Conservation (phyloP, 2,329 filamentous ascomycete species). For the Bipolaris bicolor region DNA sequence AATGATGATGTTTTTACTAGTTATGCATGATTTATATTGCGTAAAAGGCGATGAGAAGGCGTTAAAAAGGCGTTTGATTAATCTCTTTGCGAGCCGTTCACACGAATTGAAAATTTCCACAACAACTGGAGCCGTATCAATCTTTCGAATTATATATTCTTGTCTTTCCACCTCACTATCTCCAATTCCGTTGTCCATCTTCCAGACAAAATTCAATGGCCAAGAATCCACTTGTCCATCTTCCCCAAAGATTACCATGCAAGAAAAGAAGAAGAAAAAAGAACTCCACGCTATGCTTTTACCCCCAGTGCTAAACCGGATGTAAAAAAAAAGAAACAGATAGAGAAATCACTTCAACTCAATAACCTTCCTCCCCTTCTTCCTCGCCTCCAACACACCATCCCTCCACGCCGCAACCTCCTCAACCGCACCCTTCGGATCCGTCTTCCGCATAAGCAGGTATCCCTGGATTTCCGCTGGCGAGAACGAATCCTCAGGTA, state of each 20-base stretch:
- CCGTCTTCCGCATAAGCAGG: conserved; percentile 14
- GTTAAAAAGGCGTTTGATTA: not conserved
- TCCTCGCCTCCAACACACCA: conserved; percentile 11
- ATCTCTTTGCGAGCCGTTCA: not conserved
- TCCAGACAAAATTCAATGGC: no score
- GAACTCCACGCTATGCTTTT: no score
- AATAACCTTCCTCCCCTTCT: conserved; percentile 11
- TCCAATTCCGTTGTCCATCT: no score
- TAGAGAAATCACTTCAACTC: conserved; percentile 2
- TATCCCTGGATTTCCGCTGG: conserved; percentile 24
- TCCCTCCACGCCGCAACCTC: conserved; percentile 8
- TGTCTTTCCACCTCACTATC: no score
- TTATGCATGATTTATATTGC: not conserved
- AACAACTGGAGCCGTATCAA: no score
- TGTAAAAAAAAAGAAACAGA: not conserved
- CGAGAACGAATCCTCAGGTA: conserved; percentile 15
- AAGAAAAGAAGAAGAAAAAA: no score
- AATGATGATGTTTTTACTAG: not conserved
- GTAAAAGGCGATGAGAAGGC: not conserved
- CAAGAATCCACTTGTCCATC: no score
- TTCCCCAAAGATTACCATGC: no score
- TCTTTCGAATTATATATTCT: no score
- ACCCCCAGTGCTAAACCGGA: not conserved
- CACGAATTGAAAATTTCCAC: no score
- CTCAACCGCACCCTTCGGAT: conserved; percentile 11